Evolutionary conservation across 1,284 basidiomycete genomes (phyloP).

Genomic region (Apiotrichum laibachii): DNA sequence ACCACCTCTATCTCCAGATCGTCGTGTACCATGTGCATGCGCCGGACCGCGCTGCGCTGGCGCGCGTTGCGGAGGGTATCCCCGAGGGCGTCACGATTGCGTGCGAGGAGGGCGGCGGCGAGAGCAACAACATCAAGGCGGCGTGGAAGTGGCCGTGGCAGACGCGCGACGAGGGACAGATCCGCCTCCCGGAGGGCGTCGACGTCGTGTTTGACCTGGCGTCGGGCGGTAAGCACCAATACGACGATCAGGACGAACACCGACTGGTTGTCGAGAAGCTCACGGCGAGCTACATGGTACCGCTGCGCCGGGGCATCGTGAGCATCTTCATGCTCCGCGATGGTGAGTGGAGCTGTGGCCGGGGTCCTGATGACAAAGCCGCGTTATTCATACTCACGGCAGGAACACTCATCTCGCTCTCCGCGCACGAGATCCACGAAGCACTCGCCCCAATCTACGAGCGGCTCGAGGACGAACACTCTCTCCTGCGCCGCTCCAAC

Average conservation of each 20-base stretch:
- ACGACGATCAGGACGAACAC: slow-evolving; percentile 5
- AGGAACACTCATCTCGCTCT: slow-evolving; percentile 49
- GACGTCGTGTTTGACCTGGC: slow-evolving; percentile 44
- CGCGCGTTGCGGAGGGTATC: slow-evolving; percentile 24
- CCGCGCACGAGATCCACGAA: slow-evolving; percentile 36
- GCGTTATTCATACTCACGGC: neutral
- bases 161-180: slow-evolving; percentile 10
- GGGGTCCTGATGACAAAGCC: neutral
- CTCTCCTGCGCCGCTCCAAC: slow-evolving; percentile 43
- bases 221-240: slow-evolving; percentile 20
- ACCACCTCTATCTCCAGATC: slow-evolving; percentile 50
- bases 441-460: slow-evolving; percentile 48
- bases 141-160: slow-evolving; percentile 10
- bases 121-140: too few relatives aligned
- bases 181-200: slow-evolving; percentile 45
- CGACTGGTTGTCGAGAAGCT: slow-evolving; percentile 47
- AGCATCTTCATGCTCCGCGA: slow-evolving; percentile 49
- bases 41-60: slow-evolving; percentile 28
- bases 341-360: slow-evolving; percentile 29
- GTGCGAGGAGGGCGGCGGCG: neutral
- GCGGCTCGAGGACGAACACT: slow-evolving; percentile 45
- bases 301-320: slow-evolving; percentile 44
- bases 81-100: slow-evolving; percentile 2
- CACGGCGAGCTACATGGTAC: slow-evolving; percentile 50
- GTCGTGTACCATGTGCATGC: slow-evolving; percentile 48